phyloP scores from a whole-genome alignment of 768 basidiomycete species.

The Mycena maculata region DNA sequence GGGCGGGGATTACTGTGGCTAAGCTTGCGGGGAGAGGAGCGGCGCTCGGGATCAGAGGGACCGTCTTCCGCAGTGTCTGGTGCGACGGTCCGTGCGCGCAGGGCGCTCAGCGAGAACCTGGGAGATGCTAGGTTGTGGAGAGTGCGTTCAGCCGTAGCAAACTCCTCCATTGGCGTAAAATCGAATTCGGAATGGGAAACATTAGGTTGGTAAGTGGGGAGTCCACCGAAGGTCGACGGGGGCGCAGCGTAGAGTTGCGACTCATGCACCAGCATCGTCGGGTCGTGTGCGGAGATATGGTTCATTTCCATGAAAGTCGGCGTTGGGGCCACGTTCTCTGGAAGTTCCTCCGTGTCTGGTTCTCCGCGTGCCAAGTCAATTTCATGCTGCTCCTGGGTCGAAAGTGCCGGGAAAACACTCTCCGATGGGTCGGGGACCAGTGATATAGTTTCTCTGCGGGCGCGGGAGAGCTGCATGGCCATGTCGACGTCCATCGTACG shows the following conservation, averaged over 20 bases:
- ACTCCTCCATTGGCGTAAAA: conserved; percentile 82
- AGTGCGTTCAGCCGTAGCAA: conserved; percentile 75
- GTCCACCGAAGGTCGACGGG: conserved; percentile 50
- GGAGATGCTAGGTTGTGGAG: conserved; percentile 69
- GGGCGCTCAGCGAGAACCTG: conserved; percentile 50
- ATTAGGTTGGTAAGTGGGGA: conserved; percentile 79
- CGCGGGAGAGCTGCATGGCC: conserved; percentile 83
- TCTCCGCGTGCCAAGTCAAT: conserved; percentile 46
- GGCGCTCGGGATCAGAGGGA: conserved; percentile 38
- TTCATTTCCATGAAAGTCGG: conserved; percentile 48
- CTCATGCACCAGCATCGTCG: conserved; percentile 54
- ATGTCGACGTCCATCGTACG: conserved; percentile 95
- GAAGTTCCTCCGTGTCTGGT: conserved; percentile 30
- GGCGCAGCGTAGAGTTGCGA: conserved; percentile 34
- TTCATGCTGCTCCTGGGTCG: conserved; percentile 62
- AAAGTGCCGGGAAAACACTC: conserved; percentile 53
- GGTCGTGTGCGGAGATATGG: conserved; percentile 60
- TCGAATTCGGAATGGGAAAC: conserved; percentile 71
- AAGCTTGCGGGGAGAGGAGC: conserved; percentile 79
- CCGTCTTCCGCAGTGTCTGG: conserved; percentile 34
- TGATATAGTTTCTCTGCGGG: conserved; percentile 71
- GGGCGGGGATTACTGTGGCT: conserved; percentile 84
- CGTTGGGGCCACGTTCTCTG: conserved; percentile 38
- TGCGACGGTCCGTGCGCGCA: conserved; percentile 34
- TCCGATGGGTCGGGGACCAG: conserved; percentile 49